Evolutionary conservation across 129 eudicot species (phyloP), one percentile per base, ranked within the genome.

Genomic region (Heracleum sosnowskyi): DNA sequence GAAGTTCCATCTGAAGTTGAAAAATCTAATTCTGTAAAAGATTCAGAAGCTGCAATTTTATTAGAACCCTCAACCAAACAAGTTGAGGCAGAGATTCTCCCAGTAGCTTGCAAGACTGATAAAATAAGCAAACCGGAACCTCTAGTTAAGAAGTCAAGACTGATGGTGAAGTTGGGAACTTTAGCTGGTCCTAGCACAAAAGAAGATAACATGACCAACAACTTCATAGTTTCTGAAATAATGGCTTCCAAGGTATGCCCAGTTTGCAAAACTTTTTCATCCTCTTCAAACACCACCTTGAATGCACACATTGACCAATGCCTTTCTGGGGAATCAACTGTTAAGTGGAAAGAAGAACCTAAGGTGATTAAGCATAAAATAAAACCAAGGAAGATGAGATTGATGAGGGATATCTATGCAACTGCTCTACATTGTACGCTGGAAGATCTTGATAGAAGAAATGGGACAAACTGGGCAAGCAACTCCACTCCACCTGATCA

Each of bases 291-390:
- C 83, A 94, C 97, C n/a, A 91, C 98, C 4, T 79, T 94, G 85
- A 94, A 94, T 82, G 98, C 98, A 35, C 98, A 94, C 73, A 94
- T 94, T 40, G 97, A 94, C 81, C 97, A 94, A 71, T 94, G 98
- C 82, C 89, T 94, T 81, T 88, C 93, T 40, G 90, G 88, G 49
- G 90, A 91, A 76, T 86, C 92, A 40, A 85, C 85, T 22, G 47
- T 80, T 75, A 85, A 79, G 78, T 88, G 92, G 92, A 76, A 86
- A 0, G 71, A 82, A 8, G 81, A 80, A 83, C 47, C 97, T 22
- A 84, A 82, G 80, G 86, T 78, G 63, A 53, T 84, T 77, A 91
- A 88, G 86, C 89, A 87, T 83, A 84, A 91, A 83, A 84, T 94
- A 82, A 94, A 90, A 84, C 91, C 96, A 28, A 72, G 91, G 77